Conservation (phyloP, 331 rosid genomes). For the Pyrus hybrid region DNA sequence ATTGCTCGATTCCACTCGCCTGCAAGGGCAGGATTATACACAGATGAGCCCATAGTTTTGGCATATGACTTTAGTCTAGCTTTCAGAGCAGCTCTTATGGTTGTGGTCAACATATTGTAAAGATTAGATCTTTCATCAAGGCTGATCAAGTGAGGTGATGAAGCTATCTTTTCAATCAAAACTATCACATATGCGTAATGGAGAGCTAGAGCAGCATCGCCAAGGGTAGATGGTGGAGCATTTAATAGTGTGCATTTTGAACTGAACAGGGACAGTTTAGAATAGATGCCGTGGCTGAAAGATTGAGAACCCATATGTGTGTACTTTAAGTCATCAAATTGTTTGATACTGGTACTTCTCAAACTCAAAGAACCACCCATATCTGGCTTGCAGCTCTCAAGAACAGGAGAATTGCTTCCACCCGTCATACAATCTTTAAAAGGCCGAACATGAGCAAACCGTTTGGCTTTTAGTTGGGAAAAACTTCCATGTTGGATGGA, state of each 20-base stretch:
- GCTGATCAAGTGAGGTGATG: constrained; percentile 53
- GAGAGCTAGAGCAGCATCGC: constrained; percentile 57
- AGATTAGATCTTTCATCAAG: constrained; percentile 57
- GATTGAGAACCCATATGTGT: constrained; percentile 32
- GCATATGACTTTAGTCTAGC: constrained; percentile 40
- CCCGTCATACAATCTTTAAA: constrained; percentile 53
- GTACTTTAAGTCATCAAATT: constrained; percentile 17
- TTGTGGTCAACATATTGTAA: constrained; percentile 61
- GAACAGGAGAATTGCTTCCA: constrained; percentile 42
- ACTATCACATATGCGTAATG: constrained; percentile 71
- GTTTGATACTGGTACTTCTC: constrained; percentile 17
- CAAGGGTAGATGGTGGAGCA: constrained; percentile 55
- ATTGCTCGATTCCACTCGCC: constrained; percentile 41
- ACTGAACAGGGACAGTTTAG: constrained; percentile 36
- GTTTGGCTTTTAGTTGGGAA: constrained; percentile 30
- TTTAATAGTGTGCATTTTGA: constrained; percentile 24
- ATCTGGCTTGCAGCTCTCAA: constrained; percentile 32
- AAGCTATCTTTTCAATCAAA: constrained; percentile 52
- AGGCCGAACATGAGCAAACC: constrained; percentile 33
- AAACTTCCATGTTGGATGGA: constrained; percentile 25
- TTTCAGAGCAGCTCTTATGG: constrained; percentile 44
- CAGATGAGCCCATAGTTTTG: constrained; percentile 25
- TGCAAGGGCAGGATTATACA: constrained; percentile 40
- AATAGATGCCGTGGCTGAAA: constrained; percentile 35
- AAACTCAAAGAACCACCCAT: constrained; percentile 75